Evolutionary conservation across 108 stramenopile species (phyloP).

Genomic region (Cyclotella distinguenda): DNA sequence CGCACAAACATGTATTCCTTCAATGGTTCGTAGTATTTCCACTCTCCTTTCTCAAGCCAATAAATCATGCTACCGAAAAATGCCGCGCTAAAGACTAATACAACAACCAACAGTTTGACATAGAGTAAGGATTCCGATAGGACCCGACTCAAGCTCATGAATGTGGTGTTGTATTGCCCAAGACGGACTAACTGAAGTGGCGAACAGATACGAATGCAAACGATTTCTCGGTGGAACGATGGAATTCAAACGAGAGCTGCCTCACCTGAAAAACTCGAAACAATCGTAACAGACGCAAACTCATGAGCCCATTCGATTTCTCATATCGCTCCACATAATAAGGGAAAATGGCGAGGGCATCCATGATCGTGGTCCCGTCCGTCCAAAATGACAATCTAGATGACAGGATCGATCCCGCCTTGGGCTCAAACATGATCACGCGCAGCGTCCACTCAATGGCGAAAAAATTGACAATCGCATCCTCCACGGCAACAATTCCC

Average conservation of each 20-base stretch:
- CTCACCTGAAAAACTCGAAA: constrained; percentile 75
- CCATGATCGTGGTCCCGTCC: constrained; percentile 40
- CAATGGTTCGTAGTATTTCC: constrained; percentile 55
- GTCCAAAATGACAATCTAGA: constrained; percentile 41
- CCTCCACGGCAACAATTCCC: constrained; percentile 17
- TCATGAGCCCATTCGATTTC: constrained; percentile 43
- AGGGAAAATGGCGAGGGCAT: constrained; percentile 62
- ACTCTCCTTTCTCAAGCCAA: constrained; percentile 70
- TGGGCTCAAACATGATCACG: constrained; percentile 41
- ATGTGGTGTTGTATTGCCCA: constrained; percentile 64
- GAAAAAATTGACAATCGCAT: constrained; percentile 55
- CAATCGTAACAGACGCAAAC: constrained; percentile 56
- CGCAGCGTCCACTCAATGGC: constrained; percentile 63
- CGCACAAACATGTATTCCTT: constrained; percentile 54
- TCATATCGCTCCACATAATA: constrained; percentile 54
- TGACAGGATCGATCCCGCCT: neutral
- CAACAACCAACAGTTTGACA: constrained; percentile 51
- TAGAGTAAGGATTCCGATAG: constrained; percentile 34
- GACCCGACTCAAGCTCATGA: constrained; percentile 52
- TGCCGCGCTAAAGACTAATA: constrained; percentile 59
- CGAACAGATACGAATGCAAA: no score
- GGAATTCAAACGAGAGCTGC: no score
- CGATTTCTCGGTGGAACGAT: no score
- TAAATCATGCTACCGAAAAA: constrained; percentile 72
- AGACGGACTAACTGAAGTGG: constrained; percentile 65